Evolutionary conservation across 2,329 filamentous ascomycete genomes (phyloP), one percentile per base, ranked within the genome.

Genomic region (Phialophora macrospora): DNA sequence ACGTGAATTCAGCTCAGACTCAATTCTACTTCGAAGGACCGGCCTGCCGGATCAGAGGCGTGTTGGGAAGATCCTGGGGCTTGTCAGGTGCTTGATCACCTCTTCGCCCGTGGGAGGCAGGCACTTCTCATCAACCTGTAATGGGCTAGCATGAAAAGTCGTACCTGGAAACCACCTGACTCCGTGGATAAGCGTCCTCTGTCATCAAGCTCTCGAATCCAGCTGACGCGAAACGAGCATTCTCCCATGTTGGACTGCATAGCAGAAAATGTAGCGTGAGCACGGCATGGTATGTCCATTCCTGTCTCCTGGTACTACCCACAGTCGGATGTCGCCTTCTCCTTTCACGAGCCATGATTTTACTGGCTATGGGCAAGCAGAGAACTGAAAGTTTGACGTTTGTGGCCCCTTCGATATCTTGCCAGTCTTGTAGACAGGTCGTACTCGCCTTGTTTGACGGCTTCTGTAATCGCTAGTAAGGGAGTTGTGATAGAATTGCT

Each of bases 211-310:
- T 57, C 12, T 46, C 34, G 24, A 46, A 57, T 28, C 32, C 34
- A 3, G 11, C 5, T 24, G 32, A 22, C 2, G 20, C n/a, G 17
- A 22, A 34, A 44, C 17, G n/a, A 17, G 22, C 30, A 4, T 28
- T 22, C 8, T 46, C 55, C 17, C 32, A 20, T 34, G 30, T 28
- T 12, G 22, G 14, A 34, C 34, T 28, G 20, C 55, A 57, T 11
- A 57, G 55, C 55, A 57, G 26, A n/a, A 26, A 57, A 34, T 46
- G 22, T 34, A 57, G 55, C 34, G 46, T 57, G 4, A 46, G 34
- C 30, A 57, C 34, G 24, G 55, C 34, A 20, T 34, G 55, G 6
- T 30, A 34, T 2, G 24, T 24, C n/a, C 6, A 28, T 30, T 57
- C 55, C 22, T 46, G 34, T 17, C 22, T 34, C 55, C 32, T 20